Conservation (phyloP, 345 rosid genomes). For the Iberis pinnata region DNA sequence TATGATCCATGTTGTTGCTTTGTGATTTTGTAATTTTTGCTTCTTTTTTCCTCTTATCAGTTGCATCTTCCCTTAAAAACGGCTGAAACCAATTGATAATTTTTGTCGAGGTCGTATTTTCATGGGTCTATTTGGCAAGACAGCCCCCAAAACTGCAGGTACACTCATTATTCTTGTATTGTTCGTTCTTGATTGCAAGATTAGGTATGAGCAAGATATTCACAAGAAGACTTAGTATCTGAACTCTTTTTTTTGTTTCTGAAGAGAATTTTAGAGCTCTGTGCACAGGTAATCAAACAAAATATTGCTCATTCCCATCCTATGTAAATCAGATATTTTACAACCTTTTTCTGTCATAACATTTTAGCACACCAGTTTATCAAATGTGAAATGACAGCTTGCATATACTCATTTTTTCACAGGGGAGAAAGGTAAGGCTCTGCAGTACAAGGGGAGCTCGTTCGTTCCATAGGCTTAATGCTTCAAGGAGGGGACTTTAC, state of each 20-base stretch:
- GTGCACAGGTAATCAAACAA: conserved; percentile 61
- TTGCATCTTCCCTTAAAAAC: conserved; percentile 12
- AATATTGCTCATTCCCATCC: not conserved
- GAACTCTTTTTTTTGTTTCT: conserved; percentile 9
- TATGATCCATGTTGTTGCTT: conserved; percentile 10
- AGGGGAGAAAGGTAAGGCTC: conserved; percentile 92
- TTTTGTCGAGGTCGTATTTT: conserved; percentile 61
- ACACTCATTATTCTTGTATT: not conserved
- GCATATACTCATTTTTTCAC: conserved; percentile 8
- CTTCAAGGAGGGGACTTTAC: conserved; percentile 91
- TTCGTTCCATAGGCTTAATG: conserved; percentile 85
- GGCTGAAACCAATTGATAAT: not conserved
- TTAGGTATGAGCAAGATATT: conserved; percentile 3
- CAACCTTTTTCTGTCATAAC: no score
- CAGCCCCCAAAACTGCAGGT: conserved; percentile 79
- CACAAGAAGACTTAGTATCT: conserved; percentile 1
- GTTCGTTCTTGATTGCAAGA: not conserved
- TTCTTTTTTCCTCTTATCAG: not conserved
- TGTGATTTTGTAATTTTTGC: no score
- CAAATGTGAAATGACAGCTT: no score
- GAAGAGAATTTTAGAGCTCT: conserved; percentile 95
- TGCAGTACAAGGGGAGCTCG: conserved; percentile 83
- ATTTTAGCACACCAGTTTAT: no score
- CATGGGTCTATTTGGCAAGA: conserved; percentile 84
- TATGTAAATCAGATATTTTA: no score